A percentile compares a stretch with the other conserved stretches of the same genome.
These are phyloP conservation scores for Asterionellopsis glacialis DNA, from an alignment of 108 stramenopile genomes.

Conservation along the genomic window DNA sequence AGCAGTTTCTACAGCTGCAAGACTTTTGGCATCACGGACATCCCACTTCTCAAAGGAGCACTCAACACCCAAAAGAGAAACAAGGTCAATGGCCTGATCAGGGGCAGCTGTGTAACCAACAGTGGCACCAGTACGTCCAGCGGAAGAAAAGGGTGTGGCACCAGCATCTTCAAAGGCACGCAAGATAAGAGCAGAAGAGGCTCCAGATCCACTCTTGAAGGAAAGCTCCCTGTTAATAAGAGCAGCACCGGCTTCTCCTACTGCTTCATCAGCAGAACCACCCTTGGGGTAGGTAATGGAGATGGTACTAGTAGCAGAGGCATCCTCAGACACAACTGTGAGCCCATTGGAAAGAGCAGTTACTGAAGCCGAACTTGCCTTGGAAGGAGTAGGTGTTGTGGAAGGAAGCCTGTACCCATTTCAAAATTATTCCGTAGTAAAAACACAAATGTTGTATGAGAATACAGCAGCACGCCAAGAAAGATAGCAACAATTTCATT, in stretches of 20 bases:
- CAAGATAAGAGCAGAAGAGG: constrained; percentile 62
- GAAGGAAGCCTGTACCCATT: constrained; percentile 50
- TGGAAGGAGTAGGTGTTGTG: constrained; percentile 47
- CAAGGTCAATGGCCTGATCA: constrained; percentile 59
- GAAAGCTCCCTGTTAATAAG: constrained; percentile 77
- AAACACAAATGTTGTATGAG: too few species aligned
- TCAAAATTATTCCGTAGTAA: too few species aligned
- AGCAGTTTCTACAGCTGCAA: constrained; percentile 50
- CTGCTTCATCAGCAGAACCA: constrained; percentile 64
- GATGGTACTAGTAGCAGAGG: constrained; percentile 68
- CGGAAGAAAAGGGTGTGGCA: constrained; percentile 60
- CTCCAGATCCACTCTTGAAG: constrained; percentile 76
- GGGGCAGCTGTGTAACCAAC: constrained; percentile 76
- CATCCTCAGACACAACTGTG: constrained; percentile 73
- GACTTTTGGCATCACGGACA: constrained; percentile 68
- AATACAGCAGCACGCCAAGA: too few species aligned
- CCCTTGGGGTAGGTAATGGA: constrained; percentile 82
- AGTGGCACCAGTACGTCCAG: constrained; percentile 61
- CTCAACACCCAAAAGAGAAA: constrained; percentile 57
- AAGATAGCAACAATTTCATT: too few species aligned
- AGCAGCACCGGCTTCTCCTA: constrained; percentile 70
- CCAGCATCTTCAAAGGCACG: constrained; percentile 76
- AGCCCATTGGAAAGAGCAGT: constrained; percentile 74
- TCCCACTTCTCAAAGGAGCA: constrained; percentile 88
- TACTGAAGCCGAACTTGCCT: constrained; percentile 56